Percentiles rank a stretch among this genome's conserved stretches.
These are phyloP conservation scores for Apostasia shenzhenica DNA, from an alignment of 106 monocot genomes.

Conservation along the genomic window DNA sequence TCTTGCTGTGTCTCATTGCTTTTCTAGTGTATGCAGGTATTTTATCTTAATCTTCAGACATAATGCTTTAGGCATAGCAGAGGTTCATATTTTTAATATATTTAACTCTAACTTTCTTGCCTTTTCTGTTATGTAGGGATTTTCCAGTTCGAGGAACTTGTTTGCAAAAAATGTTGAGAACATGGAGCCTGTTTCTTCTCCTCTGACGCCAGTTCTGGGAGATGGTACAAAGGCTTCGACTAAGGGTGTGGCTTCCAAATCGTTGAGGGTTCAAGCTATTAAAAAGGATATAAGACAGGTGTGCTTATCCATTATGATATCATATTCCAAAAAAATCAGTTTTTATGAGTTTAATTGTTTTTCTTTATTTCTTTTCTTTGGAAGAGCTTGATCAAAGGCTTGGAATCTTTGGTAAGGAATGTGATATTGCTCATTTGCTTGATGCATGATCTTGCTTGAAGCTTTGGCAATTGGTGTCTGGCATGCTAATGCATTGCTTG, in stretches of 20 bases:
- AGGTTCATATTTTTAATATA: not conserved
- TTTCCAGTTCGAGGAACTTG: slow-evolving; percentile 29
- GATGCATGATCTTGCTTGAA: too few species aligned
- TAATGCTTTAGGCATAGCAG: not conserved
- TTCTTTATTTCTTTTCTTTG: not conserved
- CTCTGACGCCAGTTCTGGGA: slow-evolving; percentile 35
- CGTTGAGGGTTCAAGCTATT: slow-evolving; percentile 43
- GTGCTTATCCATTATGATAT: not conserved
- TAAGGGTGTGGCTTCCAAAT: slow-evolving; percentile 22
- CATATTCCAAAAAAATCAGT: not conserved
- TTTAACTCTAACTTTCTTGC: not conserved
- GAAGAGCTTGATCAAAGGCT: not conserved
- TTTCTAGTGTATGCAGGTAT: not conserved
- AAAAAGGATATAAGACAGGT: slow-evolving; percentile 71
- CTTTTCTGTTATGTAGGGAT: slow-evolving; percentile 13
- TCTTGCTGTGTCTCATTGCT: not conserved
- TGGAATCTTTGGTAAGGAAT: too few species aligned
- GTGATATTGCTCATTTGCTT: too few species aligned
- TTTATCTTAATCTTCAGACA: not conserved
- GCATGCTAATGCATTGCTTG: too few species aligned
- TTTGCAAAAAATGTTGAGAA: slow-evolving; percentile 23
- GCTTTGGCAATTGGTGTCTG: too few species aligned
- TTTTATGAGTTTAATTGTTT: not conserved
- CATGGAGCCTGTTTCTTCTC: slow-evolving; percentile 52
- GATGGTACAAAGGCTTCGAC: slow-evolving; percentile 17